Evolutionary conservation across 2,329 filamentous ascomycete genomes (phyloP), one percentile per base, ranked within the genome.

Genomic region (Fusarium anguioides): DNA sequence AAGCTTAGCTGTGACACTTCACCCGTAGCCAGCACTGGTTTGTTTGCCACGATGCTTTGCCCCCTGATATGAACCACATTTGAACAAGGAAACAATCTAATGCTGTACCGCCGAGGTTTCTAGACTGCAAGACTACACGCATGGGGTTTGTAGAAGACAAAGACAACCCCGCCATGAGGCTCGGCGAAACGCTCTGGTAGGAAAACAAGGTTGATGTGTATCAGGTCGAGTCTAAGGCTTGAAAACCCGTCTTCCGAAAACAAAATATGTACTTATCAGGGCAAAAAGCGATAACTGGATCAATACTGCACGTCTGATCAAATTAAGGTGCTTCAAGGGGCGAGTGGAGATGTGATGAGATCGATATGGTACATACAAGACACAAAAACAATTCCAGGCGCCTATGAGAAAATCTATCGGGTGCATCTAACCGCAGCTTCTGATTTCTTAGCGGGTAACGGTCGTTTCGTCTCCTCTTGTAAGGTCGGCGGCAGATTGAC

Each of bases 301-400:
- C 45, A 41, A 46, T 24, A 39, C 26, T 18, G 18, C 27, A 39
- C 41, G 26, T 37, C 27, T 47, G 37, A 45, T 53, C 47, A 64
- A 51, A 63, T 69, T 41, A 69, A 58, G 26, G 50, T 56, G 44
- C 42, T 51, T 64, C 49, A 50, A 69, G 66, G 61, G 66, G 66
- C 21, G 44, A 31, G 66, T 55, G 61, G 66, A 39, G 62, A 52
- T 52, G 66, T 67, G 66, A 69, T 59, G 29, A 31, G 26, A 36
- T 31, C 18, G 37, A 41, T 47, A 33, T 37, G 36, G 50, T 67
- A 54, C 44, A 54, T 47, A 59, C 26, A 20, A 50, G 23, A 50
- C 29, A 46, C 44, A 23, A 41, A 40, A 45, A 37, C 18, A 37
- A 62, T 45, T 26, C 24, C 49, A 66, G 63, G 56, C 51, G 48